Base-by-base conservation (phyloP, 2,329 filamentous ascomycete genomes). In the Aureobasidium sp. region DNA sequence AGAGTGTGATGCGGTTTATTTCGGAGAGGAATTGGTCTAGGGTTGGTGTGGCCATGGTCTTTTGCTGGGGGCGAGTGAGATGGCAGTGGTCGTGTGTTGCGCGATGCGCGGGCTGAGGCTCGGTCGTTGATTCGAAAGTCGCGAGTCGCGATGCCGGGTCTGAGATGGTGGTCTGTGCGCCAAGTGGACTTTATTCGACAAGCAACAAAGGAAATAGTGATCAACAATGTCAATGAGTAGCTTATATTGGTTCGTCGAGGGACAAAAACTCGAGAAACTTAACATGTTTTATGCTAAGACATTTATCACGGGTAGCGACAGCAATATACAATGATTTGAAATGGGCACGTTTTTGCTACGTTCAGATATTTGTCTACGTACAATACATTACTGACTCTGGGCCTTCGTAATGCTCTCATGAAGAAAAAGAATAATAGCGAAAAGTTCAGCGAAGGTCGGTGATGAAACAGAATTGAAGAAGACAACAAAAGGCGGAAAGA, bases 11-110 rank as follows among this genome's bases (percentile, higher is more conserved):
- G 22, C 77, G 76, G 58, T 83, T 82, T 61, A 93, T 82, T 61
- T 84, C 83, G 12, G 76, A 74, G 58, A 93, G 82, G 71, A 92
- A 94, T 66, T 87, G 80, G 66, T 85, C 79, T 25, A 89, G 76
- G 47, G 88, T 81, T 75, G 89, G 90, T 31, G 66, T 56, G 63
- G 69, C 68, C 44, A 47, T 60, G 25, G n/a, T 48, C 51, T 51
- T 48, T 47, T 2, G 15, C 1, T 2, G 17, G 47, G 27, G 5
- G 39, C 7, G 22, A 15, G n/a, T n/a, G n/a, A n/a, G n/a, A 25
- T 14, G 25, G 34, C 22, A 17, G 12, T 27, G 22, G 22, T 49
- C 11, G 47, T 20, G 27, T 42, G 34, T 20, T 27, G 25, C 14
- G 31, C 20, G 39, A 20, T 45, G 41, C 8, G 31, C 31, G 12